Evolutionary conservation across 345 rosid genomes (phyloP).

Genomic region (Erucastrum elatum): DNA sequence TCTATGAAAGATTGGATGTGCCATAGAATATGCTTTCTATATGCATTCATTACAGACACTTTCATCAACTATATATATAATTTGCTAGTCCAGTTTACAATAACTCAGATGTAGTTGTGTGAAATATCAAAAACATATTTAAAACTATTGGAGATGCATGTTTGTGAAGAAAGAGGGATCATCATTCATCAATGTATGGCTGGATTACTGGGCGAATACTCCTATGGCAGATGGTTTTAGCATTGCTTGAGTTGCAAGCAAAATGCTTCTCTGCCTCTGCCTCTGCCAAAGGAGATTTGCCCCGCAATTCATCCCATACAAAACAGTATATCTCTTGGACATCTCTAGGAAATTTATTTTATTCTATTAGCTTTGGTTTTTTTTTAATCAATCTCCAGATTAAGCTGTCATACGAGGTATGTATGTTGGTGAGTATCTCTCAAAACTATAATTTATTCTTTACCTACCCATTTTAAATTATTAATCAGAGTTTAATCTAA

Average conservation of each 20-base stretch:
- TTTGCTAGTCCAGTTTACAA: constrained; percentile 13
- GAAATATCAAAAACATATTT: neutral
- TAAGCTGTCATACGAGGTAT: neutral
- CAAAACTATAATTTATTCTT: neutral
- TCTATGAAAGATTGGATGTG: constrained; percentile 28
- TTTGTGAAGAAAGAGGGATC: constrained; percentile 13
- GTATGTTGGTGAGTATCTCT: neutral
- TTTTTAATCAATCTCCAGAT: neutral
- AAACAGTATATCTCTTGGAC: neutral
- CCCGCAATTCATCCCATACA: constrained; percentile 36
- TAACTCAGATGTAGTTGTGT: neutral
- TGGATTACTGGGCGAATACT: constrained; percentile 34
- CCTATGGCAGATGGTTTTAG: constrained; percentile 31
- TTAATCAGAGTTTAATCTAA: constrained; percentile 4
- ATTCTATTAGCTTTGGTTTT: neutral
- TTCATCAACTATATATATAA: constrained; percentile 19
- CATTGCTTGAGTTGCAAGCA: constrained; percentile 17
- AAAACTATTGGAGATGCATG: neutral
- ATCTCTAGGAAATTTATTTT: neutral
- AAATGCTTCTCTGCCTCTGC: constrained; percentile 18
- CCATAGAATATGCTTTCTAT: constrained; percentile 27
- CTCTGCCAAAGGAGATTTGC: constrained; percentile 39
- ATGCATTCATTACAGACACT: neutral
- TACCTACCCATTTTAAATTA: neutral
- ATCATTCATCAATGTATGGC: constrained; percentile 14